phyloP scores from a whole-genome alignment of 345 rosid species.

The Lumnitzera racemosa region DNA sequence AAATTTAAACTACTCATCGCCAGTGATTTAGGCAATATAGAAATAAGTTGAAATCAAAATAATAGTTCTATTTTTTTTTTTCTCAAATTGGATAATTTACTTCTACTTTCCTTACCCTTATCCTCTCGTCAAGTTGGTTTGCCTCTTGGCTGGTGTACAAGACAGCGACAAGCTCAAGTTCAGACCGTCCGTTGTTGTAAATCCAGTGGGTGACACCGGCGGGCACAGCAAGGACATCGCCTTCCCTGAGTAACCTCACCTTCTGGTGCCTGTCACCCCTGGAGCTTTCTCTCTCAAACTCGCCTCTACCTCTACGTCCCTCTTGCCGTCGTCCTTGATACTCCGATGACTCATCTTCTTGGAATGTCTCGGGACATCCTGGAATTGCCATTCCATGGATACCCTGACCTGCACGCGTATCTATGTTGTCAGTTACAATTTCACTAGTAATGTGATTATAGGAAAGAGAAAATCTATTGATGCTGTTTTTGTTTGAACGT shows the following conservation, averaged over 20 bases:
- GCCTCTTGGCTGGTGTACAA: constrained; percentile 20
- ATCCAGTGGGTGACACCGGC: constrained; percentile 39
- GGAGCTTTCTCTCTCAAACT: neutral
- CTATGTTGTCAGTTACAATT: too few relatives aligned
- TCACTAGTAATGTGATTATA: too few relatives aligned
- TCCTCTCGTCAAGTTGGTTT: constrained; percentile 42
- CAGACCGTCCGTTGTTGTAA: constrained; percentile 29
- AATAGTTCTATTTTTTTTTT: too few relatives aligned
- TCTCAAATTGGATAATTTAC: too few relatives aligned
- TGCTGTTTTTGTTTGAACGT: too few relatives aligned
- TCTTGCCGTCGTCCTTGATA: neutral
- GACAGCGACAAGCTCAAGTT: constrained; percentile 27
- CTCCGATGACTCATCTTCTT: constrained; percentile 8
- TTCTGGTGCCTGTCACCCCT: constrained; percentile 26
- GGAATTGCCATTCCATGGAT: constrained; percentile 25
- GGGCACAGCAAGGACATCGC: constrained; percentile 35
- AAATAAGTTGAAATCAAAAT: too few relatives aligned
- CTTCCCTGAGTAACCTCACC: constrained; percentile 24
- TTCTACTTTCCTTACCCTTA: constrained; percentile 19
- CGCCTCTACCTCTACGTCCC: constrained; percentile 2
- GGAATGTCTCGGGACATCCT: constrained; percentile 36
- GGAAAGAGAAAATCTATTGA: too few relatives aligned
- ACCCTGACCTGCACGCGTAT: constrained; percentile 17
- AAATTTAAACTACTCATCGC: too few relatives aligned
- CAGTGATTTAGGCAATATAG: too few relatives aligned